These are phyloP conservation scores for Coprinopsis strossmayeri DNA, from an alignment of 768 basidiomycete species.

Conservation along the genomic window DNA sequence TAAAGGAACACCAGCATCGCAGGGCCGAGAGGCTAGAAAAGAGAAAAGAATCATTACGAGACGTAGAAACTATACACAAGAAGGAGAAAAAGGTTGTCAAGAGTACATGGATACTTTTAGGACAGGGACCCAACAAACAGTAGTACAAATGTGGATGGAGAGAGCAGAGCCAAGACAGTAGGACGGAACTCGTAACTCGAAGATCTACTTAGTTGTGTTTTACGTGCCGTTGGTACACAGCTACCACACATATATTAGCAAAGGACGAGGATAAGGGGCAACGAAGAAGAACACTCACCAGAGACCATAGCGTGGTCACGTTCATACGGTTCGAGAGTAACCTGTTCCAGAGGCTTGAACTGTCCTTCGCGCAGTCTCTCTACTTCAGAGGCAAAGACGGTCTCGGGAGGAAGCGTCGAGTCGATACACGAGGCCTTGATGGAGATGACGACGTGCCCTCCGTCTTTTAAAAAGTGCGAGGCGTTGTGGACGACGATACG, in stretches of 20 bases:
- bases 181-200: too few relatives aligned
- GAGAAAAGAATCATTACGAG: conserved; percentile 6
- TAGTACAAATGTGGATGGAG: neutral
- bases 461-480: conserved; percentile 91
- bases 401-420: conserved; percentile 86
- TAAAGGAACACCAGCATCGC: neutral
- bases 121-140: neutral
- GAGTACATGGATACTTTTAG: neutral
- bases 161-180: neutral
- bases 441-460: conserved; percentile 89
- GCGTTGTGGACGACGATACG: conserved; percentile 94
- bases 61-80: conserved; percentile 11
- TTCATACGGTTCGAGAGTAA: conserved; percentile 91
- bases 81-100: conserved; percentile 5
- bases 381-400: conserved; percentile 86
- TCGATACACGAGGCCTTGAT: conserved; percentile 99
- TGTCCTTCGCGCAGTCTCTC: conserved; percentile 67
- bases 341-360: conserved; percentile 93
- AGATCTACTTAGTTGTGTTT: conserved; percentile 15
- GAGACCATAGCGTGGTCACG: conserved; percentile 89
- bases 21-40: neutral
- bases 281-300: conserved; percentile 36
- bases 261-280: neutral
- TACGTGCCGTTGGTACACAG: conserved; percentile 20
- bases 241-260: conserved; percentile 7